Evolutionary conservation across 495 filamentous ascomycete genomes (phyloP).

Genomic region (Aspergillus bridgeri): DNA sequence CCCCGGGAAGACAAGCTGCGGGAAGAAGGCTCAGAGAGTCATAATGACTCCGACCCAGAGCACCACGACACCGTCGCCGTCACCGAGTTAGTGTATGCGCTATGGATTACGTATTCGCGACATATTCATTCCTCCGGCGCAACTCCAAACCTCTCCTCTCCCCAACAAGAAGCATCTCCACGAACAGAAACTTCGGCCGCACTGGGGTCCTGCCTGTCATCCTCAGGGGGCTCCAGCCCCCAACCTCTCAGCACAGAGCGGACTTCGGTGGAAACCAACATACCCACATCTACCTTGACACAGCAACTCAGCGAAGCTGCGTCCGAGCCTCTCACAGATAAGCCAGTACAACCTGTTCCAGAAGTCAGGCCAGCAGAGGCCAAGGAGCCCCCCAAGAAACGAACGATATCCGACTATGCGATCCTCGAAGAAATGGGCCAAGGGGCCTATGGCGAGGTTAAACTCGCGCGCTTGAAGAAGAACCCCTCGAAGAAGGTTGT

Average conservation of each 20-base stretch:
- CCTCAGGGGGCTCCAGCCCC: slow-evolving; percentile 10
- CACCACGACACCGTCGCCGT: slow-evolving; percentile 44
- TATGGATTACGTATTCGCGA: slow-evolving; percentile 96
- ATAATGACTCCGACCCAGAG: slow-evolving; percentile 31
- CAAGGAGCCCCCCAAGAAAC: slow-evolving; percentile 53
- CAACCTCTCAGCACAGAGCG: slow-evolving; percentile 15
- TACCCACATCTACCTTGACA: slow-evolving; percentile 66
- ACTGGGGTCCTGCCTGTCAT: slow-evolving; percentile 9
- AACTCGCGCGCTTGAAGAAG: slow-evolving; percentile 86
- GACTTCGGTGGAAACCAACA: slow-evolving; percentile 26
- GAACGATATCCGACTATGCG: slow-evolving; percentile 83
- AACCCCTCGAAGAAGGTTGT: slow-evolving; percentile 76
- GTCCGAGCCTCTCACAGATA: slow-evolving; percentile 48
- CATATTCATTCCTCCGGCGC: slow-evolving; percentile 76
- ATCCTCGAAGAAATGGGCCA: slow-evolving; percentile 99
- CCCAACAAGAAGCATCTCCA: slow-evolving; percentile 17
- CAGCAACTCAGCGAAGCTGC: slow-evolving; percentile 73
- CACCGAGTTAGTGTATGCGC: slow-evolving; percentile 83
- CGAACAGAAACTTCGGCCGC: slow-evolving; percentile 17
- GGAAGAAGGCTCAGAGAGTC: slow-evolving; percentile 31
- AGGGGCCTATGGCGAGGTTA: slow-evolving; percentile 96
- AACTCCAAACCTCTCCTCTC: slow-evolving; percentile 46
- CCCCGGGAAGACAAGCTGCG: slow-evolving; percentile 19
- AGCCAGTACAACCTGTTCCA: slow-evolving; percentile 40
- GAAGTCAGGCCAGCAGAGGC: slow-evolving; percentile 33